Evolutionary conservation across 768 basidiomycete genomes (phyloP), one percentile per base, ranked within the genome.

Genomic region (Mycena galopus): DNA sequence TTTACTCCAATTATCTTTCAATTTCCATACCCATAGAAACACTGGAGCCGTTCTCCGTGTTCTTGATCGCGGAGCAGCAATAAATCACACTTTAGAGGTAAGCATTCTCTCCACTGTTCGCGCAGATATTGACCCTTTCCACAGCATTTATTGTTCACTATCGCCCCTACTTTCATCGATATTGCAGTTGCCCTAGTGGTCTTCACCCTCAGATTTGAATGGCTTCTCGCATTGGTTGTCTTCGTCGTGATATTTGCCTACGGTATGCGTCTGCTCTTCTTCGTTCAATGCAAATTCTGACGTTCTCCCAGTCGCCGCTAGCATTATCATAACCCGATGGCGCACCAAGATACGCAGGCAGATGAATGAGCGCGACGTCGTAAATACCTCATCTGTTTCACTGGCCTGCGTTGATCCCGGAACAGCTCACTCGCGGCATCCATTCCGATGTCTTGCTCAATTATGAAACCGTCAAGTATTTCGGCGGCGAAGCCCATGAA

Each of bases 391-490:
- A 35, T 50, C 30, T 21, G 44, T 17, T 37, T 33, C 14, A 11
- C 33, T 25, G 66, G 37, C 29, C 61, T 63, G 19, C 67, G 64
- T 65, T 56, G 14, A 71, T 42, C 8, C 62, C 14, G 23, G 11
- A 12, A 9, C 59, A 92, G 91, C 81, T 92, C 29, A 95, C 92
- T 27, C 89, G 95, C 44, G 94, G 93, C 11, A 96, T 96, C 63
- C 92, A 94, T 74, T 92, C 93, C 6, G 95, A 96, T 77, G 91
- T 90, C 75, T 82, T 95, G 32, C 87, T 94, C 62, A 94, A 94
- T 78, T 94, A 94, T 71, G 93, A 94, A 80, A 95, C 94, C 6
- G 92, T 96, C 76, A 96, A 95, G 80, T 95, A 95, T 79, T 96
- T 96, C 79, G 91, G 90, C n/a, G 93, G 94, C 19, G 96, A 97